Percentiles rank a stretch among this genome's conserved stretches.
phyloP scores from a whole-genome alignment of 805 yeast species.

The Hanseniaspora nectarophila region DNA sequence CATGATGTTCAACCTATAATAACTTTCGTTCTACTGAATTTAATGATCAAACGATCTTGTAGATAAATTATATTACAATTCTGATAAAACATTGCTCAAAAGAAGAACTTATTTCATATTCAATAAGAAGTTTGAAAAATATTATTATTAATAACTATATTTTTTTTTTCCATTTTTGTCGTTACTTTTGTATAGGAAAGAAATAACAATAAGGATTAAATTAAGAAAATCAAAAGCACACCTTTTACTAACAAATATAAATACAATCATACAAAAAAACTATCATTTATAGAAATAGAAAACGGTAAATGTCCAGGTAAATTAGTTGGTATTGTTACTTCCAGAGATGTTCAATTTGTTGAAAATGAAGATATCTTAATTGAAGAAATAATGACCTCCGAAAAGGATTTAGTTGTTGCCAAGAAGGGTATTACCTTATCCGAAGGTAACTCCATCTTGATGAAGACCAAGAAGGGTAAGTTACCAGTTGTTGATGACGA shows the following conservation, averaged over 20 bases:
- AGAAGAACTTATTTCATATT: not conserved
- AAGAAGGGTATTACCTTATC: conserved; percentile 65
- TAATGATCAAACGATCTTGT: conserved; percentile 90
- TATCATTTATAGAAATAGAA: conserved; percentile 36
- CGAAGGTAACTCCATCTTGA: conserved; percentile 82
- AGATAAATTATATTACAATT: conserved; percentile 43
- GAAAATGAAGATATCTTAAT: conserved; percentile 55
- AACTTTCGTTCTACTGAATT: conserved; percentile 99
- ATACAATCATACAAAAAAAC: too few species aligned
- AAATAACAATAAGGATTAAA: not conserved
- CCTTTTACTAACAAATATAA: conserved; percentile 12
- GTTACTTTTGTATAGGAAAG: too few species aligned
- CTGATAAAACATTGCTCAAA: conserved; percentile 28
- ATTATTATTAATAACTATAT: conserved; percentile 12
- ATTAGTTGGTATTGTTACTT: conserved; percentile 86
- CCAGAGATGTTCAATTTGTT: conserved; percentile 93
- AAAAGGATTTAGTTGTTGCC: conserved; percentile 68
- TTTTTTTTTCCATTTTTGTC: too few species aligned
- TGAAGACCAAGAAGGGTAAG: conserved; percentile 93
- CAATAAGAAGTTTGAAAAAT: not conserved
- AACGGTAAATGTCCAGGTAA: conserved; percentile 78
- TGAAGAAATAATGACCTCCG: conserved; percentile 67
- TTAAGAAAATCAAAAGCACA: too few species aligned
- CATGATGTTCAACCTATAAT: conserved; percentile 25
- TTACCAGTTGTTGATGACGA: conserved; percentile 77